phyloP scores from a whole-genome alignment of 768 basidiomycete genomes.

The Tylopilus subfusipes region DNA sequence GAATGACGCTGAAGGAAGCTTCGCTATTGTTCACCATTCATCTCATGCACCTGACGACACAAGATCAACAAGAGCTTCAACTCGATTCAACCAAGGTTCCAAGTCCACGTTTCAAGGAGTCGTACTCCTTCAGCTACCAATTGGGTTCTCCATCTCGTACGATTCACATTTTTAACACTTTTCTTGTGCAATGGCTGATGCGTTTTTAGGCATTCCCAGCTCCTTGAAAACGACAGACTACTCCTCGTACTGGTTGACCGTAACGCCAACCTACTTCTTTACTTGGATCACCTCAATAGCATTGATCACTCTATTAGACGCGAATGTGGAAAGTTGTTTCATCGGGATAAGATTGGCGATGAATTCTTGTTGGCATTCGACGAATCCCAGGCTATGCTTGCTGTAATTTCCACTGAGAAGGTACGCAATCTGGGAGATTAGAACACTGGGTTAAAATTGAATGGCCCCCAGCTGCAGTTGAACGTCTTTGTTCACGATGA shows the following conservation, averaged over 20 bases:
- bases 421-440: constrained; percentile 21
- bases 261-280: constrained; percentile 33
- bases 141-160: constrained; percentile 25
- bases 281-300: constrained; percentile 32
- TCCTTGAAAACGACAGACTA: constrained; percentile 39
- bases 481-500: constrained; percentile 52
- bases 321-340: constrained; percentile 33
- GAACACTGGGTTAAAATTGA: background rate
- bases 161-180: background rate
- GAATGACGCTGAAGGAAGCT: constrained; percentile 19
- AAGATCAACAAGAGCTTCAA: constrained; percentile 30
- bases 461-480: constrained; percentile 32
- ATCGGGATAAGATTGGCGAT: constrained; percentile 46
- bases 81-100: constrained; percentile 21
- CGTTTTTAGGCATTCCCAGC: constrained; percentile 33
- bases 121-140: constrained; percentile 21
- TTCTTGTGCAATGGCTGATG: background rate
- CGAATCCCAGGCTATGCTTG: constrained; percentile 47
- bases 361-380: constrained; percentile 48
- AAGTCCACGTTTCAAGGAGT: constrained; percentile 24
- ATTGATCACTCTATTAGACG: constrained; percentile 36
- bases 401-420: constrained; percentile 42
- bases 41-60: constrained; percentile 28
- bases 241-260: constrained; percentile 40
- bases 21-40: constrained; percentile 25